Conservation (phyloP, 768 basidiomycete species). For the Phanerochaete carnosa region DNA sequence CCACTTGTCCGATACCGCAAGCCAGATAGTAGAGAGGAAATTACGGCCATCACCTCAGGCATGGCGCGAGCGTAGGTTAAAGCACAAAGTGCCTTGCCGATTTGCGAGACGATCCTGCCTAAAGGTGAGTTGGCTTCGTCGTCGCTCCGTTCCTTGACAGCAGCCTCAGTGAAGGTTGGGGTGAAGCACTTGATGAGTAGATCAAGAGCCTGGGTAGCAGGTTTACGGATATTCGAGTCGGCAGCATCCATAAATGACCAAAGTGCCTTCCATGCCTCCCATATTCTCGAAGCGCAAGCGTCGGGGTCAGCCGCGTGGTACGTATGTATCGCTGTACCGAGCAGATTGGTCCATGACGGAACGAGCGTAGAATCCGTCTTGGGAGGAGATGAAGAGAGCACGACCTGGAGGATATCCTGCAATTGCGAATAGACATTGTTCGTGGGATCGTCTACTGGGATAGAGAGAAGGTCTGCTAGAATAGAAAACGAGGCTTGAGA, state of each 20-base stretch:
- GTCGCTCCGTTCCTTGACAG: constrained; percentile 42
- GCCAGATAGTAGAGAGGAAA: constrained; percentile 64
- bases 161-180: constrained; percentile 51
- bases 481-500: constrained; percentile 86
- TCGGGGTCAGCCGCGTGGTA: constrained; percentile 50
- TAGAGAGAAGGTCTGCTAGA: constrained; percentile 74
- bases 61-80: constrained; percentile 71
- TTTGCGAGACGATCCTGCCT: constrained; percentile 58
- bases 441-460: constrained; percentile 47
- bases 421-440: constrained; percentile 52
- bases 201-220: constrained; percentile 60
- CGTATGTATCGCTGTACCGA: constrained; percentile 71
- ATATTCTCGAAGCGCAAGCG: constrained; percentile 51
- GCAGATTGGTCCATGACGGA: constrained; percentile 75
- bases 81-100: constrained; percentile 66
- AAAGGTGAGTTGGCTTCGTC: constrained; percentile 51
- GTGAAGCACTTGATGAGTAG: constrained; percentile 71
- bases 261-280: constrained; percentile 66
- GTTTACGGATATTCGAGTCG: constrained; percentile 56
- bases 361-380: constrained; percentile 66
- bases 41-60: constrained; percentile 73
- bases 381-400: constrained; percentile 66
- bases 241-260: constrained; percentile 79
- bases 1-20: constrained; percentile 49
- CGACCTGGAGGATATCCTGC: constrained; percentile 56